A percentile compares a stretch with the other conserved stretches of the same genome.
Evolutionary conservation across 1,284 basidiomycete species (phyloP).

Genomic region (Pyrrhoderma noxium): DNA sequence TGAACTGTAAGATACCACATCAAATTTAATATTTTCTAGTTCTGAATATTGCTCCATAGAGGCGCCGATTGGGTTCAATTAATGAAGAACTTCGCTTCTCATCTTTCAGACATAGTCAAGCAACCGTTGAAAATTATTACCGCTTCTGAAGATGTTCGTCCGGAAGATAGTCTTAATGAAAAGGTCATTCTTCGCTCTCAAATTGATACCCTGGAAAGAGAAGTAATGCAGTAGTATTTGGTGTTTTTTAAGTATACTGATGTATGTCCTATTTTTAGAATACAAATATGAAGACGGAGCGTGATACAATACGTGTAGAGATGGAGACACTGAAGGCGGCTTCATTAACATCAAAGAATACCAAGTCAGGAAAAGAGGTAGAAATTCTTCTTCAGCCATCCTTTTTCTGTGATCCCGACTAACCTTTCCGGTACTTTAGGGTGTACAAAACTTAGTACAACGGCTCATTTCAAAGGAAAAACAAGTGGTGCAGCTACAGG

Average conservation of each 20-base stretch:
- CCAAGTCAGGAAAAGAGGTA: slow-evolving; percentile 36
- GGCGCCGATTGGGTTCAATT: slow-evolving; percentile 60
- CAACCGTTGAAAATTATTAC: slow-evolving; percentile 50
- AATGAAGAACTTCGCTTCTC: slow-evolving; percentile 52
- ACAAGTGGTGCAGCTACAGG: slow-evolving; percentile 67
- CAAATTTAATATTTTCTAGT: neutral
- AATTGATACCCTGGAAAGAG: slow-evolving; percentile 55
- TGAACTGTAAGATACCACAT: slow-evolving; percentile 44
- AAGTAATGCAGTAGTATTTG: slow-evolving; percentile 36
- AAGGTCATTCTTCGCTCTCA: slow-evolving; percentile 50
- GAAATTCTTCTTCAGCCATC: neutral
- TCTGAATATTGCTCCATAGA: slow-evolving; percentile 27
- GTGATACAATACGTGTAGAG: slow-evolving; percentile 57
- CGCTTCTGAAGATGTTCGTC: slow-evolving; percentile 36
- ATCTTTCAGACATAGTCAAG: slow-evolving; percentile 65
- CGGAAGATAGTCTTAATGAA: slow-evolving; percentile 37
- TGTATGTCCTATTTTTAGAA: slow-evolving; percentile 33
- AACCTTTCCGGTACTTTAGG: too few species aligned
- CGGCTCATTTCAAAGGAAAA: slow-evolving; percentile 81
- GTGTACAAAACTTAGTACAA: slow-evolving; percentile 72
- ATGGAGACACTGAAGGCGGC: slow-evolving; percentile 55
- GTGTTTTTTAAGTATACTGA: neutral
- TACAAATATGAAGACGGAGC: slow-evolving; percentile 41
- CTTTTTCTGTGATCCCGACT: too few species aligned
- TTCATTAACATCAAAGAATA: neutral